Base-by-base conservation (phyloP, 2,329 filamentous ascomycete species). In the Ceratocystis smalleyi region DNA sequence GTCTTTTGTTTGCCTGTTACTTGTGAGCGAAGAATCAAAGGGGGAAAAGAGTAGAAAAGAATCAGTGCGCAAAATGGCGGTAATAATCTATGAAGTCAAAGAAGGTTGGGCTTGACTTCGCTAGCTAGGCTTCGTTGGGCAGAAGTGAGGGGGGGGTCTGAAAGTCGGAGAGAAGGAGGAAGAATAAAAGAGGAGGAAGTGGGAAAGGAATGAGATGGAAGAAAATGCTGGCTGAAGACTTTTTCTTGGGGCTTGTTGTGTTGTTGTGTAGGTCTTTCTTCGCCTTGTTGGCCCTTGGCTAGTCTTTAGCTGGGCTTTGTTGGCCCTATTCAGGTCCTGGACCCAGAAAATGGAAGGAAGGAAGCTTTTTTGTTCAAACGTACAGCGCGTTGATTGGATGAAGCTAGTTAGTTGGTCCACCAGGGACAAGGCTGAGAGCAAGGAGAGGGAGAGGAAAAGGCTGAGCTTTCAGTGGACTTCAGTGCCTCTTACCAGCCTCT, bases 201-300 rank as follows among this genome's bases (percentile, higher is more conserved):
- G 54, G 54, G 54, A 57, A 45, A 32, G 32, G 59, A 40, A 49
- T 27, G 43, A 43, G 51, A 43, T 51, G 49, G 51, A 35, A 59
- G 55, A 30, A 61, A 32, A 51, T 32, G 22, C 30, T 49, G 35
- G 61, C 45, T 35, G 61, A 62, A 62, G 61, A 51, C 47, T 51
- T 49, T 62, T 32, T n/a, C 32, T 35, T 57, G 27, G 54, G 54
- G 27, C 54, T 51, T 35, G 24, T 30, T 8, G 30, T 27, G 27
- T 27, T 4, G 24, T 2, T n/a, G n/a, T n/a, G n/a, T 32, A 32
- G 54, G 30, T n/a, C 27, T 35, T 57, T 40, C 35, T 40, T 40
- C 12, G 17, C 54, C 54, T 19, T 57, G 27, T 35, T 30, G 24
- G 24, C 3, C 17, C 27, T 35, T 24, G 22, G 19, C 47, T 15